These are phyloP conservation scores for Leccinum fallax DNA, from an alignment of 1,284 basidiomycete species.

Conservation along the genomic window DNA sequence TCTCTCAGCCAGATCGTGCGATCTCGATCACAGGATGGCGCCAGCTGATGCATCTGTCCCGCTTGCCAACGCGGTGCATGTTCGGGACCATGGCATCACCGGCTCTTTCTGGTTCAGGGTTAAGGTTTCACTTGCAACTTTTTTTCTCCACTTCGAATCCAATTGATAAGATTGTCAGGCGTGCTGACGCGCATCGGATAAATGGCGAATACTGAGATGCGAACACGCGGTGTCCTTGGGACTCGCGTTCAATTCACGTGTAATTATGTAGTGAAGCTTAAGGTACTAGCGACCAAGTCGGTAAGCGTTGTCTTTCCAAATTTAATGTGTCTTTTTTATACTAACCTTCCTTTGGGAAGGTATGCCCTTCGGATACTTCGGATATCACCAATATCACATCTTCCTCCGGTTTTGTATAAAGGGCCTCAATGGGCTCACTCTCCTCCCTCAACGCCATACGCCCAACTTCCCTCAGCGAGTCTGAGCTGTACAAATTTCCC, in stretches of 20 bases:
- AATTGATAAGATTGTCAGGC: constrained; percentile 4
- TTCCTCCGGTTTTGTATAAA: constrained; percentile 33
- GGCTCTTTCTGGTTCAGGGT: constrained; percentile 17
- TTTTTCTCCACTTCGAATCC: constrained; percentile 9
- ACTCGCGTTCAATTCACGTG: constrained; percentile 23
- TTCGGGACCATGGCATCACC: constrained; percentile 7
- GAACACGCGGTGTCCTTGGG: constrained; percentile 33
- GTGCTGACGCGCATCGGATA: constrained; percentile 12
- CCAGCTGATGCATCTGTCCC: constrained; percentile 6
- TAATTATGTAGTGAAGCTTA: constrained; percentile 34
- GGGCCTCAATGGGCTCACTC: constrained; percentile 12
- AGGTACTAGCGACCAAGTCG: constrained; percentile 31
- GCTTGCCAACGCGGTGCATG: constrained; percentile 7
- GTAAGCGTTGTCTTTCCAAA: constrained; percentile 24
- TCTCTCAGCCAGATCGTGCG: constrained; percentile 21
- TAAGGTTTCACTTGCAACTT: constrained; percentile 16
- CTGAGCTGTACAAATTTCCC: constrained; percentile 26
- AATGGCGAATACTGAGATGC: constrained; percentile 25
- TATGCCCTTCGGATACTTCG: constrained; percentile 9
- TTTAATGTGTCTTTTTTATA: constrained; percentile 36
- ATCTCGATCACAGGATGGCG: constrained; percentile 25
- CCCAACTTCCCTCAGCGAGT: constrained; percentile 26
- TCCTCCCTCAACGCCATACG: constrained; percentile 8
- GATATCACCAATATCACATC: constrained; percentile 23
- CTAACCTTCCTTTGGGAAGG: constrained; percentile 27